Conservation (phyloP, 106 monocot genomes). For the Agapanthus africanus region DNA sequence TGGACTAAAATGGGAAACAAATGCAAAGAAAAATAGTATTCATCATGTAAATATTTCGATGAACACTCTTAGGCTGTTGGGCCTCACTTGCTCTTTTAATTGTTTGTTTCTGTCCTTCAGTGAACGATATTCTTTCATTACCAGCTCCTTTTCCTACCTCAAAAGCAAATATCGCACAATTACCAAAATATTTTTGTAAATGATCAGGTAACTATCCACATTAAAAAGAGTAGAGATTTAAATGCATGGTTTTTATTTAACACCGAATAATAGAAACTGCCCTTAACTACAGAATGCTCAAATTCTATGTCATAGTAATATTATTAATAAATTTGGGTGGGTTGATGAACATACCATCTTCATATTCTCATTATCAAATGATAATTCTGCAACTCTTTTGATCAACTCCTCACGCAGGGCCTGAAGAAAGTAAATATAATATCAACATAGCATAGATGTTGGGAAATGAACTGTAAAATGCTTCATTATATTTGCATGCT, state of each 20-base stretch:
- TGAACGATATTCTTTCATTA: constrained; percentile 40
- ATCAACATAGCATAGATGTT: neutral
- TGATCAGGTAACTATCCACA: neutral
- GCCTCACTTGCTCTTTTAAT: constrained; percentile 50
- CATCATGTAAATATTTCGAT: neutral
- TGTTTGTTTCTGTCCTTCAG: constrained; percentile 50
- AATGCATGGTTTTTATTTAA: neutral
- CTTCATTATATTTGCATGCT: neutral
- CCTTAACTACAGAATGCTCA: neutral
- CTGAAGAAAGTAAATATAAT: constrained; percentile 16
- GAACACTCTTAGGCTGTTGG: neutral
- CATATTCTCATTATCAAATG: constrained; percentile 58
- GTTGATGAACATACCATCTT: constrained; percentile 35
- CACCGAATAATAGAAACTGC: neutral
- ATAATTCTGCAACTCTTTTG: constrained; percentile 54
- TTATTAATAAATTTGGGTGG: too few species aligned
- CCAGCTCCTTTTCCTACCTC: constrained; percentile 59
- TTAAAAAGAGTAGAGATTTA: neutral
- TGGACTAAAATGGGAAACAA: neutral
- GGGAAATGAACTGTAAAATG: neutral
- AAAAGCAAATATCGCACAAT: neutral
- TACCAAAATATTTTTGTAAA: neutral
- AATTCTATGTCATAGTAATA: neutral
- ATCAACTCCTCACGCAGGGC: constrained; percentile 59
- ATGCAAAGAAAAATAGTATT: neutral